phyloP scores from a whole-genome alignment of 2,329 filamentous ascomycete genomes.

The Tolypocladium album region DNA sequence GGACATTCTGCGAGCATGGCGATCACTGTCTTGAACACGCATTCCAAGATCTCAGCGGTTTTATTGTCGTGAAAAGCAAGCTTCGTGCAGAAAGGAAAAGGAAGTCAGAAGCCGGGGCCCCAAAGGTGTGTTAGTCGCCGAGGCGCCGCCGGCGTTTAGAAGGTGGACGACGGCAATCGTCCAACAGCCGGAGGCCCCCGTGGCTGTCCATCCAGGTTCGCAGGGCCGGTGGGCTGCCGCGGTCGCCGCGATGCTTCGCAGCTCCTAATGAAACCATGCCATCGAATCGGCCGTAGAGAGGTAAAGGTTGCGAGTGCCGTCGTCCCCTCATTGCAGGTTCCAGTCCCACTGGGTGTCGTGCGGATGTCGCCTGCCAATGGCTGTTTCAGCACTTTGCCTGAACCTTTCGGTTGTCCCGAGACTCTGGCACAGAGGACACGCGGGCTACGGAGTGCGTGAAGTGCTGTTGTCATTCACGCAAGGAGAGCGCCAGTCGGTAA shows the following conservation, averaged over 20 bases:
- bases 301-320: background rate
- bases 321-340: background rate
- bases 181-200: background rate
- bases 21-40: background rate
- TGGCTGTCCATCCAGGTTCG: background rate
- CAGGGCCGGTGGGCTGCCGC: background rate
- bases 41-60: background rate
- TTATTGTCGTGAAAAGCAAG: background rate
- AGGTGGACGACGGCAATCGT: background rate
- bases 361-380: background rate
- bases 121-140: background rate
- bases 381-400: background rate
- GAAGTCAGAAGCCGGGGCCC: background rate
- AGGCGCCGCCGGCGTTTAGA: background rate
- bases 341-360: background rate
- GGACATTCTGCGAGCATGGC: background rate
- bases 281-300: no score
- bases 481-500: no score
- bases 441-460: no score
- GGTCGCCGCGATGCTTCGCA: background rate
- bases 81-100: background rate
- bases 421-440: no score
- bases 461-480: no score
- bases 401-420: background rate
- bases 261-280: no score